Base-by-base conservation (phyloP, 768 basidiomycete species). In the Mycena vitilis region DNA sequence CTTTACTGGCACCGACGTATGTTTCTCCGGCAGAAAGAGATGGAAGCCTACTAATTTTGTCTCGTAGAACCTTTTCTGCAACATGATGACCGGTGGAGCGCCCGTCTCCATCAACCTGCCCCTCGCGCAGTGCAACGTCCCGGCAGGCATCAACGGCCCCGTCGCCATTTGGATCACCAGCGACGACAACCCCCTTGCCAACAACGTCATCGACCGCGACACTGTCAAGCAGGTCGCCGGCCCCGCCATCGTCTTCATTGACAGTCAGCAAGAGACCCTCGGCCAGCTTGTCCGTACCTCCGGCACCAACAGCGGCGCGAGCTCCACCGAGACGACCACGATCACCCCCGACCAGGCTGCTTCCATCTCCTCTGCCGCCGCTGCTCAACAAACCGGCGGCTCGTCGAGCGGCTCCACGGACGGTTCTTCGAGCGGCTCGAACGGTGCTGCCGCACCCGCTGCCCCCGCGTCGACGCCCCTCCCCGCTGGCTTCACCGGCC, bases 81-180 rank as follows among this genome's bases (percentile, higher is more conserved):
- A 95, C 79, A 93, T 95, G 87, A 78, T 95, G 72, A 71, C 88
- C 63, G 94, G 92, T 37, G 91, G 90, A 36, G 59, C 79, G 20
- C 76, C 88, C 57, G 77, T 78, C 74, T 80, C 93, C 6, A 80
- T 92, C 74, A 74, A 86, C 38, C 81, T 93, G 52, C 89, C 92
- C 4, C 75, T 92, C 71, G 71, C 77, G 68, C 71, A 86, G 68
- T 95, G 93, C 72, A 77, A 85, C 65, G 88, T 95, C 15, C 95
- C 94, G 44, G 42, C 68, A 0, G 87, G 86, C 61, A 81, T 94
- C 77, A 88, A 91, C 76, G 94, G 94, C 49, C 90, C 91, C 69
- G 89, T 94, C 72, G 89, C 86, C 30, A 77, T 95, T 76, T 94
- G 81, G 79, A 79, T 95, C 81, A 93, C 91, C 38, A 84, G 84